Evolutionary conservation across 768 basidiomycete species (phyloP).

Genomic region (Mycena rebaudengoi): DNA sequence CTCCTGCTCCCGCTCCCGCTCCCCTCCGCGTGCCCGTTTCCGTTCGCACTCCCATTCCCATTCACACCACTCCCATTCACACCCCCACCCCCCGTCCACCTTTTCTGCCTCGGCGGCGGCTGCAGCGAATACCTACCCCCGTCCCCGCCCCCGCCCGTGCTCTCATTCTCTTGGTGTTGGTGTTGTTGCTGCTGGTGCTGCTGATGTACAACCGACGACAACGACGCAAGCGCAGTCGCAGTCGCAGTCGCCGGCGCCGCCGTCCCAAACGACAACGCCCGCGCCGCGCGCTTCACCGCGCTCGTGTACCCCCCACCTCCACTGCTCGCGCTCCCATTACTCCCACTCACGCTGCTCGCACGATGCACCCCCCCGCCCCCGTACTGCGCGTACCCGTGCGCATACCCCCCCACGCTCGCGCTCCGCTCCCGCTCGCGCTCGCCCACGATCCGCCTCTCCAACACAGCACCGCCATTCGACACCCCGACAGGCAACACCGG

Average conservation of each 20-base stretch:
- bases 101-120: no score
- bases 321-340: no score
- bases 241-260: no score
- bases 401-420: not conserved
- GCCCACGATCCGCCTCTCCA: slow-evolving; percentile 9
- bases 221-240: no score
- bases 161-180: no score
- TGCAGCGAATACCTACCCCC: no score
- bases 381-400: not conserved
- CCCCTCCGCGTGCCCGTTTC: not conserved
- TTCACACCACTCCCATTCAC: not conserved
- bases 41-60: not conserved
- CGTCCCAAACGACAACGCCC: no score
- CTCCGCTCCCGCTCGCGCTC: not conserved
- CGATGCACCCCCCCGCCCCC: not conserved
- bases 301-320: slow-evolving; percentile 2
- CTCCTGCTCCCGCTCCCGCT: not conserved
- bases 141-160: no score
- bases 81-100: not conserved
- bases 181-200: no score
- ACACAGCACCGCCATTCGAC: not conserved
- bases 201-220: no score
- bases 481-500: not conserved
- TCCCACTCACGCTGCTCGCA: not conserved
- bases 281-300: no score